Evolutionary conservation across 2,329 filamentous ascomycete genomes (phyloP).

Genomic region (Aspergillus sp.): DNA sequence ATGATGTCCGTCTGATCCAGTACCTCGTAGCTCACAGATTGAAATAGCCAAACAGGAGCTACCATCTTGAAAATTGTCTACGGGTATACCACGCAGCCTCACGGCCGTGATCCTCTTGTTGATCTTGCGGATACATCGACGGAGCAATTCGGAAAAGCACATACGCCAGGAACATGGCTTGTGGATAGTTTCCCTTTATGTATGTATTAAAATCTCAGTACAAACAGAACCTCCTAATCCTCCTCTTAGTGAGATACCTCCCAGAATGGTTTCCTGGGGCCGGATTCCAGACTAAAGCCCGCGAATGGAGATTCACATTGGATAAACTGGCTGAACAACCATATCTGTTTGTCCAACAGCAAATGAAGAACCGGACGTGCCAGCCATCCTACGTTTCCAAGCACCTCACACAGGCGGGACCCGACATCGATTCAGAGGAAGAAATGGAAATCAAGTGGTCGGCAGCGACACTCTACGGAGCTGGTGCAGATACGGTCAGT

Average conservation of each 20-base stretch:
- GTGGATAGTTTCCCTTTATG: slow-evolving; percentile 49
- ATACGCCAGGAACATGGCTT: slow-evolving; percentile 45
- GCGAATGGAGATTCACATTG: slow-evolving; percentile 33
- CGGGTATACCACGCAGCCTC: slow-evolving; percentile 29
- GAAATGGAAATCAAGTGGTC: slow-evolving; percentile 13
- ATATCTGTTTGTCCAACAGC: slow-evolving; percentile 46
- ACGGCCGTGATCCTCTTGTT: slow-evolving; percentile 36
- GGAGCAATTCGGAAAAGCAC: slow-evolving; percentile 42
- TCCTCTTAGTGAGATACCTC: slow-evolving; percentile 29
- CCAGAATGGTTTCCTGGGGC: slow-evolving; percentile 51
- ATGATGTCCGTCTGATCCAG: too few species aligned
- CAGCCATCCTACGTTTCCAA: slow-evolving; percentile 45
- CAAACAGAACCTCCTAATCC: not conserved
- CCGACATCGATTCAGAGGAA: not conserved
- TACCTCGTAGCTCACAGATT: too few species aligned
- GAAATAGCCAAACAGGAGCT: slow-evolving; percentile 29
- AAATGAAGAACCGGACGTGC: slow-evolving; percentile 36
- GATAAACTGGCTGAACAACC: slow-evolving; percentile 40
- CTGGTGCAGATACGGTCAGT: slow-evolving; percentile 8
- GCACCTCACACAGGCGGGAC: slow-evolving; percentile 25
- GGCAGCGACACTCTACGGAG: not conserved
- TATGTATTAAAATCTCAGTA: slow-evolving; percentile 5
- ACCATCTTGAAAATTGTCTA: slow-evolving; percentile 48
- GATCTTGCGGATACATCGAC: slow-evolving; percentile 44
- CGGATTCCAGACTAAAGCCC: slow-evolving; percentile 46